These are phyloP conservation scores for Aspergillus versicolor DNA, from an alignment of 2,329 filamentous ascomycete species.

Conservation along the genomic window DNA sequence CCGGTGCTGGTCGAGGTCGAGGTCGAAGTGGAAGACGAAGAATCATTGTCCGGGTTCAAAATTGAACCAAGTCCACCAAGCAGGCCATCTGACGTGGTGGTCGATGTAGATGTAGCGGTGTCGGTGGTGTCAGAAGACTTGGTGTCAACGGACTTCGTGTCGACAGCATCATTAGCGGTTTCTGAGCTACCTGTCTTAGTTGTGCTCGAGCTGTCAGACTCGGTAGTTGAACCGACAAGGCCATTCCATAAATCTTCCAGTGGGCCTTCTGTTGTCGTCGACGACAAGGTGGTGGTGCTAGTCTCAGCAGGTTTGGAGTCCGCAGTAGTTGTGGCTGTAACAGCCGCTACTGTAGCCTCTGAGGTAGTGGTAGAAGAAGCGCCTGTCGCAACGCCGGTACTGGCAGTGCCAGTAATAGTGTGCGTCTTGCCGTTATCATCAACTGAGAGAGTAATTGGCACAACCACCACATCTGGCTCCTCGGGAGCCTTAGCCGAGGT, in stretches of 20 bases:
- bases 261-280: not conserved
- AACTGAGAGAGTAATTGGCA: conserved; percentile 23
- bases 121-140: not conserved
- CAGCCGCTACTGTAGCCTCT: conserved; percentile 2
- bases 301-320: conserved; percentile 1
- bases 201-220: not conserved
- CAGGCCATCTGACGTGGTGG: not conserved
- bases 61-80: not conserved
- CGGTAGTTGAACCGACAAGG: not conserved
- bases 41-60: not conserved
- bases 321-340: conserved; percentile 7
- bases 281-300: not conserved
- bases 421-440: conserved; percentile 24
- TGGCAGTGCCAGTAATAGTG: conserved; percentile 20
- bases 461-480: conserved; percentile 16
- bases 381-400: conserved; percentile 6
- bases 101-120: not conserved
- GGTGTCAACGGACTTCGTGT: not conserved
- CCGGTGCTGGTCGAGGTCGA: not conserved
- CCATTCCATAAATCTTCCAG: not conserved
- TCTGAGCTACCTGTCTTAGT: not conserved
- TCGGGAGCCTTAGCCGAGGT: conserved; percentile 2
- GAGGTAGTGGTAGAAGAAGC: conserved; percentile 16
- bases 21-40: not conserved
- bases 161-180: not conserved